Percentiles rank a stretch among this genome's conserved stretches.
phyloP scores from a whole-genome alignment of 2,329 filamentous ascomycete species.

The Colletotrichum scovillei region DNA sequence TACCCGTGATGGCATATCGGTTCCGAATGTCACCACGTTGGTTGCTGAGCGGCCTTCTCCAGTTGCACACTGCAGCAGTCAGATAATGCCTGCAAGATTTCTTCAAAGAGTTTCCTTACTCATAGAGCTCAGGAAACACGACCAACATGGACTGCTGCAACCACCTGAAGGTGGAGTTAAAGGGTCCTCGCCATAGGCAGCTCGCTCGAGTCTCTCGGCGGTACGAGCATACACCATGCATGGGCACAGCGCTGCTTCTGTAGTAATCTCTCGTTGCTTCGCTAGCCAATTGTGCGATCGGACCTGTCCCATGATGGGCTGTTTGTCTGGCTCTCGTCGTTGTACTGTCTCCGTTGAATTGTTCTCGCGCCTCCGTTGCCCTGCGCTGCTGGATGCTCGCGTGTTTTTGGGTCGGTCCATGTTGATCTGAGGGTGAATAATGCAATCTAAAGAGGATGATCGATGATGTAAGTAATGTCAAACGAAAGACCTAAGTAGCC shows the following conservation, averaged over 20 bases:
- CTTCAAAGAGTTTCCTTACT: not conserved
- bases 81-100: not conserved
- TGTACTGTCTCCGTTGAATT: conserved; percentile 14
- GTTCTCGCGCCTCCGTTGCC: not conserved
- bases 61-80: conserved; percentile 10
- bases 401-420: not conserved
- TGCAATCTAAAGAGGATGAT: not conserved
- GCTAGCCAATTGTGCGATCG: conserved; percentile 12
- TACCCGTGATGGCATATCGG: conserved; percentile 23
- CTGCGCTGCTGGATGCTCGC: not conserved
- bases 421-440: not conserved
- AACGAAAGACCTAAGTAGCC: not conserved
- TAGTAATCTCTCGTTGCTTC: conserved; percentile 4
- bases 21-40: conserved; percentile 21
- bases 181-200: conserved; percentile 25
- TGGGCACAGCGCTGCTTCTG: conserved; percentile 10
- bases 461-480: not conserved
- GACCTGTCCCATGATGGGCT: conserved; percentile 4
- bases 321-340: not conserved
- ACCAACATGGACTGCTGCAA: conserved; percentile 18
- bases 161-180: conserved; percentile 6
- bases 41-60: not conserved
- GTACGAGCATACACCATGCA: conserved; percentile 18
- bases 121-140: conserved; percentile 1
- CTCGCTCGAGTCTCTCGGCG: conserved; percentile 22